A percentile compares a stretch with the other conserved stretches of the same genome.
Conservation (phyloP, 2,329 filamentous ascomycete genomes). For the Diaporthe aspalathi region DNA sequence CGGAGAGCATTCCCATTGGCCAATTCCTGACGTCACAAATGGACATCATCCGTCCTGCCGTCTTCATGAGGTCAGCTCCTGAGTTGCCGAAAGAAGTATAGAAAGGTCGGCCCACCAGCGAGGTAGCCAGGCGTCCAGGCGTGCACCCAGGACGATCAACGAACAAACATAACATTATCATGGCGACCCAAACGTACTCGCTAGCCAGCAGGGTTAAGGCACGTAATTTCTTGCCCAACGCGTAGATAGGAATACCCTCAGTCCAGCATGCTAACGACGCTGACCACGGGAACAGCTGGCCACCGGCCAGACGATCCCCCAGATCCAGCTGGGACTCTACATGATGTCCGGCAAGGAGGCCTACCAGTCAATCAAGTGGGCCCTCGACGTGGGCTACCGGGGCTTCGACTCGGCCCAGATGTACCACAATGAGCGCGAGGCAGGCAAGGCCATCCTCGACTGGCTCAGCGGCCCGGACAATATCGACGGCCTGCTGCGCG, state of each 20-base stretch:
- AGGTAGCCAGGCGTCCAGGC: background rate
- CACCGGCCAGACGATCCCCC: slow-evolving; percentile 75
- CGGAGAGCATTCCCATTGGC: slow-evolving; percentile 13
- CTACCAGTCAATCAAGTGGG: slow-evolving; percentile 66
- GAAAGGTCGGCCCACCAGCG: background rate
- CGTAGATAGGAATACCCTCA: slow-evolving; percentile 32
- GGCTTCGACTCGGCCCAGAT: slow-evolving; percentile 66
- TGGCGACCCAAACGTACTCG: slow-evolving; percentile 36
- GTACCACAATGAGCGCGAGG: slow-evolving; percentile 77
- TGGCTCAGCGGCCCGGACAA: slow-evolving; percentile 62
- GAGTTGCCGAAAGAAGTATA: too few species aligned
- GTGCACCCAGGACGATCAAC: too few species aligned
- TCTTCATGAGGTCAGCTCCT: slow-evolving; percentile 5
- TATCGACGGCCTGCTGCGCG: slow-evolving; percentile 64
- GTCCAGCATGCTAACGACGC: slow-evolving; percentile 34
- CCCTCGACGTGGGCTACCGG: slow-evolving; percentile 64
- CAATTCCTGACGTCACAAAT: slow-evolving; percentile 35
- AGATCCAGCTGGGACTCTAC: slow-evolving; percentile 80
- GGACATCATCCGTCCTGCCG: background rate
- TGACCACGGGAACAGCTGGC: slow-evolving; percentile 58
- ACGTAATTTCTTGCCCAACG: background rate
- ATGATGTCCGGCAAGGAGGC: slow-evolving; percentile 74
- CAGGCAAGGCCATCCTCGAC: slow-evolving; percentile 71
- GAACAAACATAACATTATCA: background rate
- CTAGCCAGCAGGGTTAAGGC: slow-evolving; percentile 38